Percentiles rank a stretch among this genome's conserved stretches.
These are phyloP conservation scores for Cryptococcus sp. DNA, from an alignment of 1,284 basidiomycete genomes.

Conservation along the genomic window DNA sequence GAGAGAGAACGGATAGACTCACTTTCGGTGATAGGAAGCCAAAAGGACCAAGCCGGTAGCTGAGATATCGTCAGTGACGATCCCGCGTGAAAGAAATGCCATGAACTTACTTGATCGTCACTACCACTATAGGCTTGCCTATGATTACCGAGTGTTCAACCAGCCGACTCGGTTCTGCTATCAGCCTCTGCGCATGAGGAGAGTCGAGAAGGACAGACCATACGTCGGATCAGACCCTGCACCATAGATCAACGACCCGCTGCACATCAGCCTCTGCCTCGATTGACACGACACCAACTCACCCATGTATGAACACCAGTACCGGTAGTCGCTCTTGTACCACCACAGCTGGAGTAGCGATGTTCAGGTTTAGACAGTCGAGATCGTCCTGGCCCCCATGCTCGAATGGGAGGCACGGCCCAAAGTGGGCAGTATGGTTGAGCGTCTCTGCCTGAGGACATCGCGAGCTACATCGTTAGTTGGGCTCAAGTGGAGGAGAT, in stretches of 20 bases:
- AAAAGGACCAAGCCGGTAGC: slow-evolving; percentile 12
- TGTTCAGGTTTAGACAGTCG: slow-evolving; percentile 12
- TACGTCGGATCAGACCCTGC: slow-evolving; percentile 12
- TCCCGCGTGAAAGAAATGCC: neutral
- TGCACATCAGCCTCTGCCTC: neutral
- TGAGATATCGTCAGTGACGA: neutral
- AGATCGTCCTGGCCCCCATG: slow-evolving; percentile 7
- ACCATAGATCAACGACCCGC: slow-evolving; percentile 7
- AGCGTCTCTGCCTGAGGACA: slow-evolving; percentile 9
- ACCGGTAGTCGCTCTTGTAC: slow-evolving; percentile 5
- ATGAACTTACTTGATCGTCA: slow-evolving; percentile 8
- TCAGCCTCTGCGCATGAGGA: neutral
- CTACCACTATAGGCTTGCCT: slow-evolving; percentile 4
- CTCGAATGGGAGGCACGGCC: slow-evolving; percentile 8
- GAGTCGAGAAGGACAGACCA: slow-evolving; percentile 3
- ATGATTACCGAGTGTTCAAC: slow-evolving; percentile 1
- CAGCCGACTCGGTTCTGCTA: slow-evolving; percentile 3
- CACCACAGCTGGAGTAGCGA: neutral
- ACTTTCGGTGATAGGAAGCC: slow-evolving; percentile 10
- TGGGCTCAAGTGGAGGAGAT: too few species aligned
- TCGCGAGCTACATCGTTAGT: slow-evolving; percentile 3
- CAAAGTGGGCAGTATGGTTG: slow-evolving; percentile 10
- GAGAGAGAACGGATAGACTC: neutral
- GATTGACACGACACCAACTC: neutral
- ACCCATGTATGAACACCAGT: slow-evolving; percentile 13